Conservation (phyloP, 2,329 filamentous ascomycete genomes). For the Colletotrichum lupini region DNA sequence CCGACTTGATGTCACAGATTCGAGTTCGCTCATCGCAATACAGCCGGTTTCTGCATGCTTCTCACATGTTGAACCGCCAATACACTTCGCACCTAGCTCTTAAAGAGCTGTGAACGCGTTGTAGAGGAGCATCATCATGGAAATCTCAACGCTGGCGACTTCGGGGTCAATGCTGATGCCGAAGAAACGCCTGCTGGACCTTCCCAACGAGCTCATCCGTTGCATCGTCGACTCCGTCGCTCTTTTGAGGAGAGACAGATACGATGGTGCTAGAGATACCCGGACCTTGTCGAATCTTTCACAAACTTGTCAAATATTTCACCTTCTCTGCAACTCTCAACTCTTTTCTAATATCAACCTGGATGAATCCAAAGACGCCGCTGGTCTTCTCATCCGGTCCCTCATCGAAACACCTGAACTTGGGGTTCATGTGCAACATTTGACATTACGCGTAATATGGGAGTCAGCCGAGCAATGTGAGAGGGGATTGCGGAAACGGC, state of each 20-base stretch:
- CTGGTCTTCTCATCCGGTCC: neutral
- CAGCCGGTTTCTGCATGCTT: neutral
- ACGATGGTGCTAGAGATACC: neutral
- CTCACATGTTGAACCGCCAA: neutral
- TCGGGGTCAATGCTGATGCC: neutral
- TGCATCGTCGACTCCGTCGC: neutral
- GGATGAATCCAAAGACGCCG: neutral
- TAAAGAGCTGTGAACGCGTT: neutral
- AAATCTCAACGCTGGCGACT: neutral
- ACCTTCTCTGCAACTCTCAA: neutral
- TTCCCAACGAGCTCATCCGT: neutral
- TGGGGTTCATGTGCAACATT: neutral
- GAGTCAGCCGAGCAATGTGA: neutral
- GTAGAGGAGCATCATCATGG: neutral
- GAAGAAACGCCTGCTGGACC: neutral
- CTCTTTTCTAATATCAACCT: neutral
- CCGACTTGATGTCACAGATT: neutral
- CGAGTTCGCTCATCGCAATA: neutral
- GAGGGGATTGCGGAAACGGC: neutral
- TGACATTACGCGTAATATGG: neutral
- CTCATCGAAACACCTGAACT: neutral
- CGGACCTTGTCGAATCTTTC: neutral
- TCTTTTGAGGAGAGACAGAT: neutral
- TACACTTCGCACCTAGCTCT: neutral
- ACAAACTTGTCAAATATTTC: neutral